Conservation (phyloP, 1,284 basidiomycete genomes). For the Taiwanofungus camphoratus region DNA sequence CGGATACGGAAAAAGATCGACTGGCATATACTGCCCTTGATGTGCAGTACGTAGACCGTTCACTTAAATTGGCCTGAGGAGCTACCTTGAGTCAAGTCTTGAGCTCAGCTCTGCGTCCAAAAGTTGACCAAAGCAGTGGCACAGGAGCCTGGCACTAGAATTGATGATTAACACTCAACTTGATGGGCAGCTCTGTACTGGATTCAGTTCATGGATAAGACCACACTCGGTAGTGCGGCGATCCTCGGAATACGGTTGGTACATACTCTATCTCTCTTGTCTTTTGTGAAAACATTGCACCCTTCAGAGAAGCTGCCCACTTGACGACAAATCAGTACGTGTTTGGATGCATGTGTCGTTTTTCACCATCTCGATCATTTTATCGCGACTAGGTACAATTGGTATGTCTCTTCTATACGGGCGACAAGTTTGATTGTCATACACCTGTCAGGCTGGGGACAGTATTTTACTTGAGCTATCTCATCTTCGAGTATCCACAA, state of each 20-base stretch:
- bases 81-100: too few relatives aligned
- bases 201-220: slow-evolving; percentile 73
- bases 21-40: slow-evolving; percentile 57
- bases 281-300: not conserved
- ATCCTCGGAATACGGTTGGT: slow-evolving; percentile 58
- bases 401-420: slow-evolving; percentile 11
- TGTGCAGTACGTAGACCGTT: slow-evolving; percentile 52
- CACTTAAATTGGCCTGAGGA: slow-evolving; percentile 25
- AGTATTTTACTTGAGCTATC: slow-evolving; percentile 64
- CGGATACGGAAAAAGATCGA: slow-evolving; percentile 63
- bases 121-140: too few relatives aligned
- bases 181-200: slow-evolving; percentile 59
- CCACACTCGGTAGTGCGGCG: slow-evolving; percentile 59
- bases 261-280: not conserved
- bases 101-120: too few relatives aligned
- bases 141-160: too few relatives aligned
- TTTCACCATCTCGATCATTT: not conserved
- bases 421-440: not conserved
- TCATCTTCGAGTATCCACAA: slow-evolving; percentile 67
- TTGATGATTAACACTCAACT: too few relatives aligned
- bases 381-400: slow-evolving; percentile 23
- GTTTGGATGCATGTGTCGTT: not conserved
- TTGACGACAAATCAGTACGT: slow-evolving; percentile 27
- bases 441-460: slow-evolving; percentile 52
- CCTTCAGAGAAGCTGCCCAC: slow-evolving; percentile 29